These are phyloP conservation scores for Didymosphaeria variabile DNA, from an alignment of 2,329 filamentous ascomycete species.

Conservation along the genomic window DNA sequence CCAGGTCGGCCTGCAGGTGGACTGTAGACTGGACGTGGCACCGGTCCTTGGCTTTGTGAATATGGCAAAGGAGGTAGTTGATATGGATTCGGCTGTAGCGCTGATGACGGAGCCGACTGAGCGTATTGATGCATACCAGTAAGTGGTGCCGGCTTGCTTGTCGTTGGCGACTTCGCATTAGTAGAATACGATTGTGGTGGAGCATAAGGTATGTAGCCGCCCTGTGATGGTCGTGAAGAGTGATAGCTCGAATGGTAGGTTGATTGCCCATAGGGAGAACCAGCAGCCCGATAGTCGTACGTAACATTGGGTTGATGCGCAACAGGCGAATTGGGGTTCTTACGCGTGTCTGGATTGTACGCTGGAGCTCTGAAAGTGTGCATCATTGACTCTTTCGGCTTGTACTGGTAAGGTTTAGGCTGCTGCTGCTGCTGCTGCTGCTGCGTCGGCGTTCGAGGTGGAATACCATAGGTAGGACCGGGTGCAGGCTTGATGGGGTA, in stretches of 20 bases:
- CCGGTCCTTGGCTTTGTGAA: slow-evolving; percentile 27
- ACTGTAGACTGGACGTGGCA: slow-evolving; percentile 22
- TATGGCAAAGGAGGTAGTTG: slow-evolving; percentile 34
- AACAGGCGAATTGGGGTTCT: slow-evolving; percentile 49
- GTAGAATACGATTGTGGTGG: slow-evolving; percentile 37
- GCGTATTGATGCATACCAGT: slow-evolving; percentile 40
- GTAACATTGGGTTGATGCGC: slow-evolving; percentile 50
- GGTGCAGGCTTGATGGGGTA: slow-evolving; percentile 55
- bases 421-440: slow-evolving; percentile 39
- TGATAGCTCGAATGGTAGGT: slow-evolving; percentile 29
- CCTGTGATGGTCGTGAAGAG: slow-evolving; percentile 29
- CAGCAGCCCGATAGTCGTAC: slow-evolving; percentile 42
- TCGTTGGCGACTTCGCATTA: slow-evolving; percentile 35
- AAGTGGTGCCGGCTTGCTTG: slow-evolving; percentile 30
- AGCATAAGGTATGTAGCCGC: slow-evolving; percentile 39
- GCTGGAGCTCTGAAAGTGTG: slow-evolving; percentile 39
- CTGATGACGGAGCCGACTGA: slow-evolving; percentile 30
- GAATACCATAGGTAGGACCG: slow-evolving; percentile 31
- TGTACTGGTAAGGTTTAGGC: slow-evolving; percentile 44
- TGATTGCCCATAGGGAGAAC: slow-evolving; percentile 35
- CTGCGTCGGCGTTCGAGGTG: slow-evolving; percentile 45
- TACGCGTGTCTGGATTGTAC: slow-evolving; percentile 45
- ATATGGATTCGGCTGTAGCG: slow-evolving; percentile 39
- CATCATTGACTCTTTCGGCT: slow-evolving; percentile 40
- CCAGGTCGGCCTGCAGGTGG: slow-evolving; percentile 25